Base-by-base conservation (phyloP, 1,139 yeast species). In the Saccharomyces hybrid region DNA sequence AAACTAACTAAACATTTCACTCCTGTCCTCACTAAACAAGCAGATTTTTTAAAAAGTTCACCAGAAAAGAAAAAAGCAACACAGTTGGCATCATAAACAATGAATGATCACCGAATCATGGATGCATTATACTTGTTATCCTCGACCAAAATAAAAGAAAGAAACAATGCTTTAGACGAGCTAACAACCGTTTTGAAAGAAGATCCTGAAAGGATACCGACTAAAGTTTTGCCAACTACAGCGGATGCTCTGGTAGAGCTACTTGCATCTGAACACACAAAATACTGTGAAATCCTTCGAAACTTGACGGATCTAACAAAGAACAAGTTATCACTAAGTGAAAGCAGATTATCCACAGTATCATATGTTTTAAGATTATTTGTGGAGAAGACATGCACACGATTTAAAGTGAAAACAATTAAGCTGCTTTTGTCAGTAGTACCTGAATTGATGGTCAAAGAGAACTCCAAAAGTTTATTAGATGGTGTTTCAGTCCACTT, bases 91-190 rank as follows among this genome's bases (percentile, higher is more conserved):
- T 53, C 54, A 55, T 53, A 54, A 53, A 47, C 53, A 51, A 62
- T 65, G 69, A 59, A 64, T 58, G 58, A 58, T 56, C 56, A 56
- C 50, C 59, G 54, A 55, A 54, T 61, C 47, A 49, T 58, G 31
- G 52, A 50, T 34, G 53, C 58, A 44, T 51, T 57, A 67, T 73
- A 62, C 1, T 64, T 63, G 21, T 65, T 77, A 48, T 65, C 68
- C 28, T 82, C 87, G 0, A 58, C 76, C 6, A 82, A 78, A 61
- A 70, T 80, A 46, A 78, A 77, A 58, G 84, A 81, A 16, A 68
- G 87, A 47, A 80, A 74, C 61, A 81, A 78, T 49, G 84, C 81
- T 0, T 62, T 83, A 14, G 67, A 65, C 29, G 69, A 69, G 24
- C 67, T 83, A 24, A 79, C 77, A 3, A 55, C 66, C 0, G 51